Conservation (phyloP, 2,329 filamentous ascomycete genomes). For the Fusarium subglutinans region DNA sequence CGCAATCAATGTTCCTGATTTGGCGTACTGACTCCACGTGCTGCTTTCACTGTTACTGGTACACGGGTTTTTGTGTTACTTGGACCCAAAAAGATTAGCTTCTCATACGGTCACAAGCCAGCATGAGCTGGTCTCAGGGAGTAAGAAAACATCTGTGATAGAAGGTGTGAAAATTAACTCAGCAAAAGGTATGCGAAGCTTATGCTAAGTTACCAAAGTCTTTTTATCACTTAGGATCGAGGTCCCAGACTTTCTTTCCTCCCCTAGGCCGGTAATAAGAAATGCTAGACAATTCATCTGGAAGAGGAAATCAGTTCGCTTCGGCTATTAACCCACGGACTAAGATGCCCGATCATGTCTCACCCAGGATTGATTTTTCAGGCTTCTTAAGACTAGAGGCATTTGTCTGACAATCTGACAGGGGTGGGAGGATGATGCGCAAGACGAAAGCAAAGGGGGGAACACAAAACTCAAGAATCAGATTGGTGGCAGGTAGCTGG, state of each 20-base stretch:
- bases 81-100: neutral
- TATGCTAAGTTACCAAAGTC: neutral
- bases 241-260: neutral
- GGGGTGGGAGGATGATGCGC: constrained; percentile 32
- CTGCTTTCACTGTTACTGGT: neutral
- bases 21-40: neutral
- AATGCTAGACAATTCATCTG: neutral
- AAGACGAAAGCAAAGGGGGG: neutral
- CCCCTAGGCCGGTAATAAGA: neutral
- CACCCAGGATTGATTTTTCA: neutral
- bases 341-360: neutral
- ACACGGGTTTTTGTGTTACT: neutral
- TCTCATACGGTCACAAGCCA: neutral
- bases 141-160: neutral
- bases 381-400: neutral
- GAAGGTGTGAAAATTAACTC: neutral
- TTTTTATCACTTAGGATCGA: neutral
- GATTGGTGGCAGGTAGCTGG: neutral
- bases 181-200: neutral
- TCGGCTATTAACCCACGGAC: neutral
- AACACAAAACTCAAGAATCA: neutral
- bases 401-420: constrained; percentile 18
- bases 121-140: neutral
- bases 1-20: constrained; percentile 4
- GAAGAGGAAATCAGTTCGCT: neutral